phyloP scores from a whole-genome alignment of 257 asterid genomes.

The Voacanga thouarsii region DNA sequence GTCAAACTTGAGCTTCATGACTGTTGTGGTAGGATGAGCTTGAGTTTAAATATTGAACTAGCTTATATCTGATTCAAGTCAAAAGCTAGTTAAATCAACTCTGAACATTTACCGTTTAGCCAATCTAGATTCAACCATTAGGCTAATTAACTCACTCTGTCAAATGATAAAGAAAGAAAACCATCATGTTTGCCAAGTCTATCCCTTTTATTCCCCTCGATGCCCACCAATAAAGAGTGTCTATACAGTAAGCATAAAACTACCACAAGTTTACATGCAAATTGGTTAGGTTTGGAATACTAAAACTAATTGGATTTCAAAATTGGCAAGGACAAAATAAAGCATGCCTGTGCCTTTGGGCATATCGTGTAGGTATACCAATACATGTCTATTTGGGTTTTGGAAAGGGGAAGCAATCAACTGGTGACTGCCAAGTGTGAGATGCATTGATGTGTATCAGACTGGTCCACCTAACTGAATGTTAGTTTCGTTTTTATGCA shows the following conservation, averaged over 20 bases:
- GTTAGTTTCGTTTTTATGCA: constrained; percentile 9
- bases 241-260: background rate
- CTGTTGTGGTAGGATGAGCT: background rate
- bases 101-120: background rate
- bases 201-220: background rate
- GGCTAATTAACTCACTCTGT: background rate
- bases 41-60: background rate
- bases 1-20: background rate
- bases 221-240: background rate
- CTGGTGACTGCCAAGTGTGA: background rate
- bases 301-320: background rate
- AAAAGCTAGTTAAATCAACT: background rate
- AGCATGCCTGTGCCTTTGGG: background rate
- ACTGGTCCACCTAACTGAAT: background rate
- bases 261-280: background rate
- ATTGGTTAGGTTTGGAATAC: background rate
- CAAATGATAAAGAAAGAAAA: background rate
- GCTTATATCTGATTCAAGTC: background rate
- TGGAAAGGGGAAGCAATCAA: background rate
- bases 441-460: background rate
- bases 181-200: background rate
- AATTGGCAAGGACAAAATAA: background rate
- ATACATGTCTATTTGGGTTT: background rate
- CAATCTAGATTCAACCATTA: background rate
- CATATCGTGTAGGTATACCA: background rate